These are phyloP conservation scores for Phlyctochytrium planicorne DNA, from an alignment of 192 early-diverging fungal species.

Conservation along the genomic window DNA sequence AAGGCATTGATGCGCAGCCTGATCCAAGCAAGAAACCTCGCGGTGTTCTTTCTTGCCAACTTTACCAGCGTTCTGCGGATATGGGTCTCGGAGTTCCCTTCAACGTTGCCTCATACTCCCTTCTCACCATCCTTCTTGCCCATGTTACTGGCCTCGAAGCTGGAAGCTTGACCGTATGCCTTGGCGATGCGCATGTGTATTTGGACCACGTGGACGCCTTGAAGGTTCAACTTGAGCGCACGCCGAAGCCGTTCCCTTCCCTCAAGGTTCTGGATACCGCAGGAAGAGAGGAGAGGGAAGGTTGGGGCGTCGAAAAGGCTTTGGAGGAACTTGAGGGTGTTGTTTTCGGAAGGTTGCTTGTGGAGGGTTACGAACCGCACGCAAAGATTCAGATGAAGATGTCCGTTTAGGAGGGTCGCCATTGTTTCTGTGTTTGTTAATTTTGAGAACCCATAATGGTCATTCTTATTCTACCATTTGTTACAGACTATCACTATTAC, in stretches of 20 bases:
- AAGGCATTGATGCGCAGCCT: not conserved
- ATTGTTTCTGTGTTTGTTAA: no score
- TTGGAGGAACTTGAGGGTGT: slow-evolving; percentile 60
- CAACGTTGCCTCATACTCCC: slow-evolving; percentile 95
- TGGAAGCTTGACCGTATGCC: slow-evolving; percentile 84
- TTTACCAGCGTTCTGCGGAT: slow-evolving; percentile 95
- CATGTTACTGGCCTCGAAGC: slow-evolving; percentile 80
- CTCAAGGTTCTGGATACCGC: slow-evolving; percentile 59
- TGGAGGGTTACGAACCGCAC: slow-evolving; percentile 84
- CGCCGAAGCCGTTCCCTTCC: slow-evolving; percentile 80
- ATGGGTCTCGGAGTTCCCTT: slow-evolving; percentile 97
- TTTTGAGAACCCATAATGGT: no score
- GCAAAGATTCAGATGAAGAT: slow-evolving; percentile 90
- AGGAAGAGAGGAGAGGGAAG: not conserved
- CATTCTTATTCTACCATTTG: no score
- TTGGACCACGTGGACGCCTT: slow-evolving; percentile 86
- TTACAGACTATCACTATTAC: no score
- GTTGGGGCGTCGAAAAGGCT: slow-evolving; percentile 37
- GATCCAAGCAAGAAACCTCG: no score
- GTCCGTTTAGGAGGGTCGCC: no score
- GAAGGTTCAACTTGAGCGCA: slow-evolving; percentile 71
- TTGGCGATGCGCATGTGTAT: slow-evolving; percentile 98
- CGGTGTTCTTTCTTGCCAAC: slow-evolving; percentile 77
- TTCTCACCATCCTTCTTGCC: slow-evolving; percentile 88
- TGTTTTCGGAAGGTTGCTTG: slow-evolving; percentile 71